Evolutionary conservation across 2,329 filamentous ascomycete genomes (phyloP).

Genomic region (Trichothecium roseum): DNA sequence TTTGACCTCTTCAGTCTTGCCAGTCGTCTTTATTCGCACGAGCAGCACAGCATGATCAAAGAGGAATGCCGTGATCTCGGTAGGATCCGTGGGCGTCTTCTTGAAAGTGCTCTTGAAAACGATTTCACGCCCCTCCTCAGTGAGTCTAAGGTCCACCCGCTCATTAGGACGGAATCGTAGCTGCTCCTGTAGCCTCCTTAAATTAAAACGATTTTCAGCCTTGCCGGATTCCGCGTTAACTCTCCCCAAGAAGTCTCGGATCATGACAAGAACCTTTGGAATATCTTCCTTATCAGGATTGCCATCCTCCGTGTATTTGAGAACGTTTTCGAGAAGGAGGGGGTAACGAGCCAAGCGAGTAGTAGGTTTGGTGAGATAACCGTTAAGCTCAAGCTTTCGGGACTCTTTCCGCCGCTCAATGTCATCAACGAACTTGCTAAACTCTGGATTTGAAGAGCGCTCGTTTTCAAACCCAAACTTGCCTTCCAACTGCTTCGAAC

Average conservation of each 20-base stretch:
- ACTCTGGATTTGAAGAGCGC: constrained; percentile 73
- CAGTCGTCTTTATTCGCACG: constrained; percentile 81
- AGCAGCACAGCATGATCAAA: constrained; percentile 94
- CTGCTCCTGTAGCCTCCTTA: constrained; percentile 83
- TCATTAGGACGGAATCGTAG: constrained; percentile 86
- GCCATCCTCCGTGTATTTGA: constrained; percentile 83
- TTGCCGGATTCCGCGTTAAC: constrained; percentile 96
- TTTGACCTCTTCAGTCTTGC: constrained; percentile 89
- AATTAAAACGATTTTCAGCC: constrained; percentile 93
- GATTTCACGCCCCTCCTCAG: constrained; percentile 84
- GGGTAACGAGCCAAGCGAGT: constrained; percentile 92
- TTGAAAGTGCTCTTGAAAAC: constrained; percentile 92
- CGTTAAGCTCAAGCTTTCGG: constrained; percentile 90
- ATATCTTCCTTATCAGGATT: constrained; percentile 88
- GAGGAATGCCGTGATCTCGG: constrained; percentile 87
- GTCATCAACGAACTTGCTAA: constrained; percentile 88
- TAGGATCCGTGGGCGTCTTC: constrained; percentile 78
- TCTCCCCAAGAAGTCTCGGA: constrained; percentile 74
- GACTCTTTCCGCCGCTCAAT: constrained; percentile 95
- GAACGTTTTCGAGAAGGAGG: constrained; percentile 77
- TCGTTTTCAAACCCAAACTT: constrained; percentile 99
- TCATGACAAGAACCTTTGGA: constrained; percentile 76
- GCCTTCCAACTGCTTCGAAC: constrained; percentile 87
- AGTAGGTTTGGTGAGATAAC: constrained; percentile 94
- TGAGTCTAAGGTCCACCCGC: constrained; percentile 86